phyloP scores from a whole-genome alignment of 345 rosid species.

The Hibiscus mutabilis region DNA sequence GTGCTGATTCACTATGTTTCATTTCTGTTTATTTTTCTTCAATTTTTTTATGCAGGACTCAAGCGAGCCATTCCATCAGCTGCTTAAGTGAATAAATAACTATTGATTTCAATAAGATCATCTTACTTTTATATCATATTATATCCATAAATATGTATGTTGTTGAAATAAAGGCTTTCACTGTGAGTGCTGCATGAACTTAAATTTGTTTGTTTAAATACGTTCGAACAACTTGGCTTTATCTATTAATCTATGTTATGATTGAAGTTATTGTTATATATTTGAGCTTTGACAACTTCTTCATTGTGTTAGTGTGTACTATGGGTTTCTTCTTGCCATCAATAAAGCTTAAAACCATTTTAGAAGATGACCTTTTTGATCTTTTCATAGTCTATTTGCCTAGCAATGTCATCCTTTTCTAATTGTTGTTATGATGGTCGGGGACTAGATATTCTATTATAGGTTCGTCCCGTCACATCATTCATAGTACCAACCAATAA shows the following conservation, averaged over 20 bases:
- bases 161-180: constrained; percentile 2
- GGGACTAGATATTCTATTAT: too few species aligned
- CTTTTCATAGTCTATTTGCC: too few species aligned
- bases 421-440: too few species aligned
- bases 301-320: too few species aligned
- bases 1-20: too few species aligned
- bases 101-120: neutral
- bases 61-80: constrained; percentile 3
- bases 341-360: too few species aligned
- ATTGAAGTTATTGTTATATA: neutral
- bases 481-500: too few species aligned
- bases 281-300: too few species aligned
- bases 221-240: neutral
- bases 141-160: neutral
- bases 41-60: constrained; percentile 3
- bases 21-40: neutral
- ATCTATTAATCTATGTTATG: neutral
- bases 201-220: constrained; percentile 3
- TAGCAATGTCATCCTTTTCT: too few species aligned
- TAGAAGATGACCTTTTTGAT: too few species aligned
- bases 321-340: too few species aligned
- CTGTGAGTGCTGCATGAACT: neutral
- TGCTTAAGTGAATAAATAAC: constrained; percentile 3
- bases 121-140: neutral
- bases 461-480: too few species aligned